These are phyloP conservation scores for Magnolia changhungtana DNA, from an alignment of 164 flowering plant genomes.

Conservation along the genomic window DNA sequence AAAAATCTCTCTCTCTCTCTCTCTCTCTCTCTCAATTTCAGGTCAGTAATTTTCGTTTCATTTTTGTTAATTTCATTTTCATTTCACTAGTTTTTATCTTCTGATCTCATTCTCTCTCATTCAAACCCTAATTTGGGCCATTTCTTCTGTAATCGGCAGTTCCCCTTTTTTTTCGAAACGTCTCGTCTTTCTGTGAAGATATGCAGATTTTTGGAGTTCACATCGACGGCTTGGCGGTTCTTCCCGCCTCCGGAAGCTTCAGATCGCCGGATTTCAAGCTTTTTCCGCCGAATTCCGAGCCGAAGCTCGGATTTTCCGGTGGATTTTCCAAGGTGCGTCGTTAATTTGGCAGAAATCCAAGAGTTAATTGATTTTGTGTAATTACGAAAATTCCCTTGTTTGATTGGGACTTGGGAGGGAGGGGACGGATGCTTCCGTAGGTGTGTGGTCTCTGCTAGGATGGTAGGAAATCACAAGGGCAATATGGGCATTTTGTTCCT, in stretches of 20 bases:
- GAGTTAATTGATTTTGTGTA: no score
- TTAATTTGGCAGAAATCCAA: neutral
- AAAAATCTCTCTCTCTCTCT: no score
- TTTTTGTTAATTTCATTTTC: neutral
- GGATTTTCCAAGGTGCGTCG: slow-evolving; percentile 31
- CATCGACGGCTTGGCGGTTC: slow-evolving; percentile 28
- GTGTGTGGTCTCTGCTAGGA: no score
- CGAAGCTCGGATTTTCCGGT: slow-evolving; percentile 26
- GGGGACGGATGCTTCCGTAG: no score
- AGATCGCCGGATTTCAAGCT: slow-evolving; percentile 30
- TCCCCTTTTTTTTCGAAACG: neutral
- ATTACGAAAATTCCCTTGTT: neutral
- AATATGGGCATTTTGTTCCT: no score
- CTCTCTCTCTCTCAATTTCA: no score
- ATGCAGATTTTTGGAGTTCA: slow-evolving; percentile 41
- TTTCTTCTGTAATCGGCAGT: neutral
- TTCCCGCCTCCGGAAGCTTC: slow-evolving; percentile 27
- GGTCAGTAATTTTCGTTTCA: no score
- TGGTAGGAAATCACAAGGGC: no score
- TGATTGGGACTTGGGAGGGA: neutral
- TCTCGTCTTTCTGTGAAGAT: neutral
- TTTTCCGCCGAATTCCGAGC: slow-evolving; percentile 17
- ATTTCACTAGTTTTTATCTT: neutral
- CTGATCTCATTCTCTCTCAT: neutral
- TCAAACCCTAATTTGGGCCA: neutral